Conservation (phyloP, 371 early-diverging fungal species). For the Funneliformis caledonium region DNA sequence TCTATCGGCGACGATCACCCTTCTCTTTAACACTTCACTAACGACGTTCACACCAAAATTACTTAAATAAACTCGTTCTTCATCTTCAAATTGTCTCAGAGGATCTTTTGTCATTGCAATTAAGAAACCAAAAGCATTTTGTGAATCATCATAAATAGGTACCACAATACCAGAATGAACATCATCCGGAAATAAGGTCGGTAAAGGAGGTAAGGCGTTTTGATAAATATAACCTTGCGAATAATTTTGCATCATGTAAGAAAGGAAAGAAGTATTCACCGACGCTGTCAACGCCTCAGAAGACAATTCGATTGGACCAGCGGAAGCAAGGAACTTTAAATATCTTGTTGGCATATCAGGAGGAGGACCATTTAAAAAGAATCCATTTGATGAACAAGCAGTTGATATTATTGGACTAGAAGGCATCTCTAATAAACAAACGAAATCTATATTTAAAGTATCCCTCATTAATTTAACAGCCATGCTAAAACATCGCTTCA, state of each 20-base stretch:
- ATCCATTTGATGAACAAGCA: not conserved
- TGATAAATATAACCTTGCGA: constrained; percentile 46
- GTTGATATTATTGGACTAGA: not conserved
- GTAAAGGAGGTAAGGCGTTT: constrained; percentile 44
- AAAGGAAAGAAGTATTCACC: constrained; percentile 3
- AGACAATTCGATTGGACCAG: constrained; percentile 44
- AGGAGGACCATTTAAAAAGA: constrained; percentile 40
- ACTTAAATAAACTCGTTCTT: constrained; percentile 49
- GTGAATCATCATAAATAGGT: constrained; percentile 41
- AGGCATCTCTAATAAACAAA: constrained; percentile 49
- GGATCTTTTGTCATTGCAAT: constrained; percentile 44
- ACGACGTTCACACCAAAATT: constrained; percentile 52
- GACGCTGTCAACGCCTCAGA: constrained; percentile 44
- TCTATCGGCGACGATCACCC: constrained; percentile 50
- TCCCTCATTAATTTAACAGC: constrained; percentile 47
- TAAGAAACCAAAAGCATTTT: constrained; percentile 43
- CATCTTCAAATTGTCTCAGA: constrained; percentile 47
- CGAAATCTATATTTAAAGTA: constrained; percentile 48
- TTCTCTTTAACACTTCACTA: constrained; percentile 50
- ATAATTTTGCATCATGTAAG: constrained; percentile 16
- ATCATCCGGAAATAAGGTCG: constrained; percentile 37
- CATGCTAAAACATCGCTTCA: constrained; percentile 46
- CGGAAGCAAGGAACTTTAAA: constrained; percentile 46
- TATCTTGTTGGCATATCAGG: constrained; percentile 42
- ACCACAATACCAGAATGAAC: constrained; percentile 47